Base-by-base conservation (phyloP, 2,329 filamentous ascomycete species). In the Rhynchosporium secalis region DNA sequence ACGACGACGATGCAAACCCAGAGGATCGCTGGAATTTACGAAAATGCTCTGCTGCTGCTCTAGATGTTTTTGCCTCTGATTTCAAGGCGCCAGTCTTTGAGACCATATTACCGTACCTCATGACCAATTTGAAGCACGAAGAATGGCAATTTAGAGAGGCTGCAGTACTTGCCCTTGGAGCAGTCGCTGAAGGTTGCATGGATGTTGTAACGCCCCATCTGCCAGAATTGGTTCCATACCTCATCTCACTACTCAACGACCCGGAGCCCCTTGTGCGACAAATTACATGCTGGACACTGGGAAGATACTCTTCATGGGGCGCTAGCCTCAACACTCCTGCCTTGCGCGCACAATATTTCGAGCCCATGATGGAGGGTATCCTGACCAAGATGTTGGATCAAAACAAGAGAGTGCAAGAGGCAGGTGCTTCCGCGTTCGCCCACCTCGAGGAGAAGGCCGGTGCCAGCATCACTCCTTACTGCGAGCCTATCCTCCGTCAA, bases 381-480 rank as follows among this genome's bases (percentile, higher is more conserved):
- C 79, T 99, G 62, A 87, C 87, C 64, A 91, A 93, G 73, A 99
- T 99, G 95, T 81, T 99, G 52, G 95, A 99, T 77, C 88, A 86
- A 74, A 98, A 98, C 82, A 99, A 99, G 80, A 92, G 94, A 75
- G 95, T 99, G 0, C 95, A 99, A 75, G 94, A 98, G 76, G 94
- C 95, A 15, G 95, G 90, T 31, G 94, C 94, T 1, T 98, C 94
- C 3, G 94, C 94, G 8, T 98, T 99, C 77, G 94, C 95, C 3
- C 96, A 94, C 72, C 83, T 99, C 8, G 95, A 98, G 76, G 95
- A 98, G 75, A 96, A 96, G 75, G 91, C 95, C 0, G 91, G 91
- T 62, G 86, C 86, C 66, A 83, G 88, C 65, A 79, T 99, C 47
- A 86, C 88, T 66, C 91, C 91, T 0, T 99, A 97, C 77, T 93